Evolutionary conservation across 2,329 filamentous ascomycete genomes (phyloP).

Genomic region (Monosporascus sp.): DNA sequence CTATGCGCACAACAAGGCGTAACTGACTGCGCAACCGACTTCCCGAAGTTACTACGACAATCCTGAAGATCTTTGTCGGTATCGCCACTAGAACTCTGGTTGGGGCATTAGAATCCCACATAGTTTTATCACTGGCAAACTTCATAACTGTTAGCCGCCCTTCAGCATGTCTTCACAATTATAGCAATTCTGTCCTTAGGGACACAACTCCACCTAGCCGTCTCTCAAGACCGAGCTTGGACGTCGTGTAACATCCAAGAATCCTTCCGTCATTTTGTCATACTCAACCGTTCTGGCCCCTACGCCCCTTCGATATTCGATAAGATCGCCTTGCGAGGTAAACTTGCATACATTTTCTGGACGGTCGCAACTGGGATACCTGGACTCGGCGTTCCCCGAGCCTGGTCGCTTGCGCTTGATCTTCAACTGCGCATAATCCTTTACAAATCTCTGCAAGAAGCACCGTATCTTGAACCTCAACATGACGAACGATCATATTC

Average conservation of each 20-base stretch:
- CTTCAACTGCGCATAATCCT: not conserved
- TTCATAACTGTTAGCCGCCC: conserved; percentile 4
- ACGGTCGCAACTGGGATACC: conserved; percentile 1
- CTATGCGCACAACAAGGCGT: not conserved
- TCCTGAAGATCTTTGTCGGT: not conserved
- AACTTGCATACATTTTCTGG: conserved; percentile 2
- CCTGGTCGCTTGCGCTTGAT: not conserved
- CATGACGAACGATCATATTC: conserved; percentile 33
- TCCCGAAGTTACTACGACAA: not conserved
- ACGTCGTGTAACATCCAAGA: conserved; percentile 13
- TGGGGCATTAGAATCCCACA: not conserved
- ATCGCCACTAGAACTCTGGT: not conserved
- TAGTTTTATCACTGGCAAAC: conserved; percentile 5
- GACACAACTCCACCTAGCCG: conserved; percentile 27
- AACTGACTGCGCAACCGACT: not conserved
- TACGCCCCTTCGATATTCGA: conserved; percentile 3
- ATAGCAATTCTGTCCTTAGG: conserved; percentile 38
- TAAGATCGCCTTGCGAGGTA: conserved; percentile 2
- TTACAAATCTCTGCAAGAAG: not conserved
- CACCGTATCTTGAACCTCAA: conserved; percentile 3
- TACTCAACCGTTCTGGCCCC: not conserved
- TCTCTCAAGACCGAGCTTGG: conserved; percentile 17
- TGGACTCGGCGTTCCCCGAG: conserved; percentile 1
- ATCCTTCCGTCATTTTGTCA: conserved; percentile 4
- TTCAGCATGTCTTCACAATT: conserved; percentile 26